These are phyloP conservation scores for Lodderomyces elongisporus DNA, from an alignment of 1,139 yeast genomes.

Conservation along the genomic window DNA sequence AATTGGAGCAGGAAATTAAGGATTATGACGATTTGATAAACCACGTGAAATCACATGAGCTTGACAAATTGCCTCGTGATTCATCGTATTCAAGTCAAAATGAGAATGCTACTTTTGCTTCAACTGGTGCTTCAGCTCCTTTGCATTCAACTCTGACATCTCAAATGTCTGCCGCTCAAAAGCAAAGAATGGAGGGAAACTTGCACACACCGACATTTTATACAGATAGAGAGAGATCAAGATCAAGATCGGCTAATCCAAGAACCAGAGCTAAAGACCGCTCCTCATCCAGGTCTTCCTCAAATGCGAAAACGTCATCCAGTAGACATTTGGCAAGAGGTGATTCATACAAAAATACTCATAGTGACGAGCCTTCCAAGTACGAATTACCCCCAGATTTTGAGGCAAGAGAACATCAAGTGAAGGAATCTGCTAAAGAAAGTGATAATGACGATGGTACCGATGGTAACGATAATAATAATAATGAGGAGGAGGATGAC, in stretches of 20 bases:
- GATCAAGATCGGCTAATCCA: slow-evolving; percentile 28
- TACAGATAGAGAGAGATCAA: slow-evolving; percentile 29
- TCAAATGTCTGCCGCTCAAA: slow-evolving; percentile 7
- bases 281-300: slow-evolving; percentile 26
- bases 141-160: slow-evolving; percentile 2
- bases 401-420: slow-evolving; percentile 12
- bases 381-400: slow-evolving; percentile 36
- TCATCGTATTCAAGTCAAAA: slow-evolving; percentile 2
- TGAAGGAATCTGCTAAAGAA: slow-evolving; percentile 13
- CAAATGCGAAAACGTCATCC: slow-evolving; percentile 4
- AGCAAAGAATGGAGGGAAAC: slow-evolving; percentile 15
- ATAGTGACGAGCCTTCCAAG: slow-evolving; percentile 34
- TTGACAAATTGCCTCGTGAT: slow-evolving; percentile 30
- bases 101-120: not conserved
- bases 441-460: slow-evolving; percentile 29
- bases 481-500: slow-evolving; percentile 22
- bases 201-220: slow-evolving; percentile 45
- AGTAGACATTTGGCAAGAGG: slow-evolving; percentile 64
- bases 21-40: slow-evolving; percentile 34
- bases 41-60: slow-evolving; percentile 35
- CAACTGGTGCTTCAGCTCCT: slow-evolving; percentile 1
- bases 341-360: slow-evolving; percentile 54
- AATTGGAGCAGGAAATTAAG: slow-evolving; percentile 37
- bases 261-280: slow-evolving; percentile 20
- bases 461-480: slow-evolving; percentile 13